phyloP scores from a whole-genome alignment of 1,284 basidiomycete genomes.

The Ceratobasidium sp. region DNA sequence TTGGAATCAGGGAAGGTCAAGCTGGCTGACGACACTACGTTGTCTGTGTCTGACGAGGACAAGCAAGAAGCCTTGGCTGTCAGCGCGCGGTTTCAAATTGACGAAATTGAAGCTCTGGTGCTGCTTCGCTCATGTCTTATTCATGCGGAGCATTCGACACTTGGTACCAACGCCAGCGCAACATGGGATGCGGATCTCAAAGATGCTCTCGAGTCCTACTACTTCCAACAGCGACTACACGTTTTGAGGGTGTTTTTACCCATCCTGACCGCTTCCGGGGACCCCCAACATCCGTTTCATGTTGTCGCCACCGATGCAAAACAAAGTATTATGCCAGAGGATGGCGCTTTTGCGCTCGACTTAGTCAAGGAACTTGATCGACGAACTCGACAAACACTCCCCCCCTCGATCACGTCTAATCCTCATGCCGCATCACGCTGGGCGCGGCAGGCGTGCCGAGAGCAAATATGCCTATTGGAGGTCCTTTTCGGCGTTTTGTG shows the following conservation, averaged over 20 bases:
- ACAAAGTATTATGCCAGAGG: slow-evolving; percentile 70
- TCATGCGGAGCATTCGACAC: slow-evolving; percentile 72
- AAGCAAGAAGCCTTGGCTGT: slow-evolving; percentile 75
- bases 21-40: slow-evolving; percentile 68
- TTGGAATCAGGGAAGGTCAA: slow-evolving; percentile 73
- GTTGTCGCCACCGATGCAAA: slow-evolving; percentile 66
- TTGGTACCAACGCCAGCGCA: slow-evolving; percentile 47
- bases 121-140: slow-evolving; percentile 81
- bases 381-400: slow-evolving; percentile 66
- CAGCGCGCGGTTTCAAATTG: slow-evolving; percentile 75
- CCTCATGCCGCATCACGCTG: slow-evolving; percentile 73
- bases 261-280: slow-evolving; percentile 70
- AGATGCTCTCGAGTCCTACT: slow-evolving; percentile 80
- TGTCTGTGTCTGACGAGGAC: slow-evolving; percentile 72
- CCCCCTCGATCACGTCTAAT: slow-evolving; percentile 63
- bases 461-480: slow-evolving; percentile 84
- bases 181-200: slow-evolving; percentile 70
- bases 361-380: slow-evolving; percentile 63
- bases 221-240: slow-evolving; percentile 79
- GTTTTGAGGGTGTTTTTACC: slow-evolving; percentile 71
- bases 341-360: slow-evolving; percentile 64
- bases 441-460: slow-evolving; percentile 81
- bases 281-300: slow-evolving; percentile 65
- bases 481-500: slow-evolving; percentile 88
- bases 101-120: slow-evolving; percentile 77